phyloP scores from a whole-genome alignment of 768 basidiomycete species.

The Leccinum sublutescens region DNA sequence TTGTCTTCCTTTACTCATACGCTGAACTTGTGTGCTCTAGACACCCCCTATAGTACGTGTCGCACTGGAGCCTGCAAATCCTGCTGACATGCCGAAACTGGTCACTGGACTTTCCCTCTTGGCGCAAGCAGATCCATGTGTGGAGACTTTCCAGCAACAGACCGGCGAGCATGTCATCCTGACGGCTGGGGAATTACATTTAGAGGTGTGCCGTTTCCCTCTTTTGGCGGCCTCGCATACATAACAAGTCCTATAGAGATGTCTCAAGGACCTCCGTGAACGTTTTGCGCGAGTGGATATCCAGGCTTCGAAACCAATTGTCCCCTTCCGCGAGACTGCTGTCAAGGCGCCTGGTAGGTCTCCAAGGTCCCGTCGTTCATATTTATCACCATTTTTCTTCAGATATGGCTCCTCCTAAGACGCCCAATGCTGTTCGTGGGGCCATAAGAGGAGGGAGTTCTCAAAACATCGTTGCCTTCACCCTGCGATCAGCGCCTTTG shows the following conservation, averaged over 20 bases:
- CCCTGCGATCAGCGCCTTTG: conserved; percentile 78
- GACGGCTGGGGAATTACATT: conserved; percentile 92
- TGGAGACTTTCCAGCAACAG: conserved; percentile 95
- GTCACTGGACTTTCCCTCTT: conserved; percentile 84
- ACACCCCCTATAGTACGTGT: conserved; percentile 91
- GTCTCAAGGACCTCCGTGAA: conserved; percentile 93
- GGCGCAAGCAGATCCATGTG: conserved; percentile 94
- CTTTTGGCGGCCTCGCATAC: not conserved
- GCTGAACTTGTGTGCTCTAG: conserved; percentile 37
- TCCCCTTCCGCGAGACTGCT: conserved; percentile 96
- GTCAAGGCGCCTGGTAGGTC: conserved; percentile 68
- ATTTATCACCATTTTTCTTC: conserved; percentile 2
- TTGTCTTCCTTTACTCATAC: not conserved
- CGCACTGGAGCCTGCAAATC: conserved; percentile 81
- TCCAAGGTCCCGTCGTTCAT: not conserved
- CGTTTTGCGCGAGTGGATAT: conserved; percentile 93
- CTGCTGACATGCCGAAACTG: conserved; percentile 86
- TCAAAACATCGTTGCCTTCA: conserved; percentile 74
- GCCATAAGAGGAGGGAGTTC: conserved; percentile 70
- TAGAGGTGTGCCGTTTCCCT: conserved; percentile 61
- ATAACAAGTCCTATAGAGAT: conserved; percentile 56
- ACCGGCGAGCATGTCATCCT: conserved; percentile 97
- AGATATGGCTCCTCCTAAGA: conserved; percentile 91
- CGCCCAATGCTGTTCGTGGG: conserved; percentile 66
- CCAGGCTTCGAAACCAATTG: conserved; percentile 91